Evolutionary conservation across 768 basidiomycete genomes (phyloP).

Genomic region (Trametes cinnabarina): DNA sequence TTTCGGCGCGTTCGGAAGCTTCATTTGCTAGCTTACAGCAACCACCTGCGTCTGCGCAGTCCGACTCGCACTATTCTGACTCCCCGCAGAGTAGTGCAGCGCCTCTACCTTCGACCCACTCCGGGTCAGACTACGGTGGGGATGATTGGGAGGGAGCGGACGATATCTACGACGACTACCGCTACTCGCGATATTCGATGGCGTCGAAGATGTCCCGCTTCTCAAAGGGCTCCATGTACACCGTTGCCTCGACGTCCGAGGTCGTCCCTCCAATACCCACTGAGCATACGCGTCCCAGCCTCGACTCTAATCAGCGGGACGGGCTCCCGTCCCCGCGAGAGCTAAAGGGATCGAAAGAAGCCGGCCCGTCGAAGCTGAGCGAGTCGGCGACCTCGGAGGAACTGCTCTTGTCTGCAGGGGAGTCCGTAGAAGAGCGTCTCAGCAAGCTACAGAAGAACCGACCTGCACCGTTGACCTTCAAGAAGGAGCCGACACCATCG

Average conservation of each 20-base stretch:
- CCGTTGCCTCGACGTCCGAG: slow-evolving; percentile 14
- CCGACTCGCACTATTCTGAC: slow-evolving; percentile 13
- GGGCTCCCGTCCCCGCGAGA: background rate
- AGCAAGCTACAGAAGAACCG: slow-evolving; percentile 17
- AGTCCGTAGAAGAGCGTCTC: background rate
- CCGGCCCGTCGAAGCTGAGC: slow-evolving; percentile 1
- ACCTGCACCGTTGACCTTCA: slow-evolving; percentile 33
- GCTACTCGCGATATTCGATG: slow-evolving; percentile 64
- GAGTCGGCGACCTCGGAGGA: slow-evolving; percentile 2
- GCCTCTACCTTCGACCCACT: slow-evolving; percentile 19
- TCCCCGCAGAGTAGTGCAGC: slow-evolving; percentile 10
- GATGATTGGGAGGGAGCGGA: slow-evolving; percentile 65
- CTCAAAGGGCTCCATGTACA: slow-evolving; percentile 37
- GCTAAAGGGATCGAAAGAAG: slow-evolving; percentile 6
- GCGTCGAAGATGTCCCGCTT: slow-evolving; percentile 39
- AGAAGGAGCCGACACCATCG: slow-evolving; percentile 25
- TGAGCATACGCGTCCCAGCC: slow-evolving; percentile 23
- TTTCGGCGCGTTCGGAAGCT: background rate
- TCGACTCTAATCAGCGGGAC: slow-evolving; percentile 15
- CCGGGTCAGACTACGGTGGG: slow-evolving; percentile 27
- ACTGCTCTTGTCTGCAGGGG: background rate
- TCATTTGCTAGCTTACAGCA: background rate
- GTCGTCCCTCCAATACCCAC: slow-evolving; percentile 32
- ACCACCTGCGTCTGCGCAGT: slow-evolving; percentile 1
- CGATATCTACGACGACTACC: slow-evolving; percentile 80